Percentiles rank a stretch among this genome's conserved stretches.
phyloP scores from a whole-genome alignment of 768 basidiomycete species.

The Scleroderma bovista region DNA sequence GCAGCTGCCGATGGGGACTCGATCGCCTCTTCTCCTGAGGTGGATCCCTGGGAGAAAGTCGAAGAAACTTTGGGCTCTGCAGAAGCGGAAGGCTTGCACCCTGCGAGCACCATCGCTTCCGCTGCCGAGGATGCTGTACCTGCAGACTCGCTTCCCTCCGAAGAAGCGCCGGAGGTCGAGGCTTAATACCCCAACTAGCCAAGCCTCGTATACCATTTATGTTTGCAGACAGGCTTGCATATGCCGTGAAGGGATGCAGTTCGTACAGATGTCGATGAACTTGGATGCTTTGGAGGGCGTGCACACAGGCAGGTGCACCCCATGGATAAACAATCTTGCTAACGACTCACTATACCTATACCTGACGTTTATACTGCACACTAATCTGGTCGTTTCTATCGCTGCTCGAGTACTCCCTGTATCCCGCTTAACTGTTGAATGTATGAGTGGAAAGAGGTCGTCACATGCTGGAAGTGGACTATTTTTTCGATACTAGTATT shows the following conservation, averaged over 20 bases:
- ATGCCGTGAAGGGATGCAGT: background rate
- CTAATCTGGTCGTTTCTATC: slow-evolving; percentile 4
- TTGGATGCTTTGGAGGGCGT: background rate
- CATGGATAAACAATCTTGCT: background rate
- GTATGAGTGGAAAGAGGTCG: background rate
- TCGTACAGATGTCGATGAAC: background rate
- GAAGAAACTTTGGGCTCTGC: background rate
- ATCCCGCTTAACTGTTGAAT: background rate
- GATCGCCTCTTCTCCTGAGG: slow-evolving; percentile 17
- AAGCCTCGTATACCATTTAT: slow-evolving; percentile 27
- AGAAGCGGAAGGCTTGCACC: slow-evolving; percentile 3
- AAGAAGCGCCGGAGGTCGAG: slow-evolving; percentile 9
- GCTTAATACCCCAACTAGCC: slow-evolving; percentile 12
- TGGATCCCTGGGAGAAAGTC: slow-evolving; percentile 3
- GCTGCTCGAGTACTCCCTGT: background rate
- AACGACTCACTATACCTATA: slow-evolving; percentile 3
- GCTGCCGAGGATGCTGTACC: slow-evolving; percentile 4
- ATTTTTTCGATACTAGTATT: background rate
- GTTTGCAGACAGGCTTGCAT: slow-evolving; percentile 14
- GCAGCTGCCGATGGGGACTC: slow-evolving; percentile 14
- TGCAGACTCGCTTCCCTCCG: slow-evolving; percentile 1
- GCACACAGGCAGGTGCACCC: slow-evolving; percentile 7
- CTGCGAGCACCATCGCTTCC: background rate
- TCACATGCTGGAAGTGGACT: background rate
- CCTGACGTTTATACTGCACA: slow-evolving; percentile 15